A percentile compares a stretch with the other conserved stretches of the same genome.
Evolutionary conservation across 257 asterid species (phyloP).

Genomic region (Solanum megistacrolobum): DNA sequence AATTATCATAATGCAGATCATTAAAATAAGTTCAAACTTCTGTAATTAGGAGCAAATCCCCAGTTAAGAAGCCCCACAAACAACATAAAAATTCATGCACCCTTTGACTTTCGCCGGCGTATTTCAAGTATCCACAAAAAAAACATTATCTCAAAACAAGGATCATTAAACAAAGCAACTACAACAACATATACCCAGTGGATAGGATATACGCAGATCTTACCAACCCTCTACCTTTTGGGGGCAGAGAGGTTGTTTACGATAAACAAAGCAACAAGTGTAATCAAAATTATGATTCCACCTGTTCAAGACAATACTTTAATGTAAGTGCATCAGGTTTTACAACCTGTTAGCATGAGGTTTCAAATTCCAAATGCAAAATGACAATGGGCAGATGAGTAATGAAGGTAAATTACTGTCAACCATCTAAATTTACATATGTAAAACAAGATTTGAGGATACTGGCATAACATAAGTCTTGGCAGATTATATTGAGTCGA

Average conservation of each 20-base stretch:
- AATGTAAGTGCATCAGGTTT: not conserved
- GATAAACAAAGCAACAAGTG: not conserved
- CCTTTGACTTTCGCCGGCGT: slow-evolving; percentile 39
- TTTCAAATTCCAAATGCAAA: not conserved
- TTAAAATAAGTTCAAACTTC: slow-evolving; percentile 21
- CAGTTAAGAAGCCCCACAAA: slow-evolving; percentile 10
- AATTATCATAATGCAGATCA: slow-evolving; percentile 5
- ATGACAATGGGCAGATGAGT: not conserved
- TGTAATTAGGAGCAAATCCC: slow-evolving; percentile 29
- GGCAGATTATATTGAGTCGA: not conserved
- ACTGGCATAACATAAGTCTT: not conserved
- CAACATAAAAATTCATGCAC: slow-evolving; percentile 7
- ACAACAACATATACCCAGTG: not conserved
- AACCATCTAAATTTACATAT: not conserved
- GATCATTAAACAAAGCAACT: not conserved
- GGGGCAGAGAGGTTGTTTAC: not conserved
- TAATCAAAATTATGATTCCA: not conserved
- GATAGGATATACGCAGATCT: not conserved
- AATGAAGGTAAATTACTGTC: slow-evolving; percentile 8
- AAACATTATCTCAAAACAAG: not conserved
- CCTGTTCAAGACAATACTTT: not conserved
- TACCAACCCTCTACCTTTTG: not conserved
- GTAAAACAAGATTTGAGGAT: not conserved
- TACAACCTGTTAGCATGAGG: not conserved
- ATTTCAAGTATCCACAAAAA: slow-evolving; percentile 14